phyloP scores from a whole-genome alignment of 1,139 yeast genomes.

The Yamadazyma friedrichii region DNA sequence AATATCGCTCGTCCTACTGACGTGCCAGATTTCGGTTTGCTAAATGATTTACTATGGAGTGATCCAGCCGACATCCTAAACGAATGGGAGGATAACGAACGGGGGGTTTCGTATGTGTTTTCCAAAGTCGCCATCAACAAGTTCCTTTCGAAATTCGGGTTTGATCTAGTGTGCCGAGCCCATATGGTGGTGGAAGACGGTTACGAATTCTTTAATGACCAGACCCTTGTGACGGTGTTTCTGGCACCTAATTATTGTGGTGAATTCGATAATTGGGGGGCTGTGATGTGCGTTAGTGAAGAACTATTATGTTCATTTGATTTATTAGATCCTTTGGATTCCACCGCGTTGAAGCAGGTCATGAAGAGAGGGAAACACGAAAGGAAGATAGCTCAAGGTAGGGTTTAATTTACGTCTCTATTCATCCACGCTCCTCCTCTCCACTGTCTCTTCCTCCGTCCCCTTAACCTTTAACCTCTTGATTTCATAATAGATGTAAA shows the following conservation, averaged over 20 bases:
- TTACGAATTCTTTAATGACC: conserved; percentile 92
- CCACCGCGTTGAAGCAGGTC: conserved; percentile 88
- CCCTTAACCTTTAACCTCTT: no score
- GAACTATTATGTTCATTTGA: conserved; percentile 91
- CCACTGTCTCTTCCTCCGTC: no score
- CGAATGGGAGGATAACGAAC: conserved; percentile 98
- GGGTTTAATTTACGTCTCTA: no score
- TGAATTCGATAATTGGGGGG: conserved; percentile 98
- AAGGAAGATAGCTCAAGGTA: conserved; percentile 53
- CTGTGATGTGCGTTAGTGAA: conserved; percentile 95
- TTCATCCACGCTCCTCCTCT: no score
- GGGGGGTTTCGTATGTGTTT: conserved; percentile 97
- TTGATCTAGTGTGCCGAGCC: conserved; percentile 93
- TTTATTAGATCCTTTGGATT: conserved; percentile 88
- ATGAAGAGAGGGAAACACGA: conserved; percentile 86
- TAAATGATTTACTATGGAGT: conserved; percentile 92
- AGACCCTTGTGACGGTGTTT: conserved; percentile 91
- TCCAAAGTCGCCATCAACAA: conserved; percentile 90
- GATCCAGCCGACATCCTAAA: conserved; percentile 94
- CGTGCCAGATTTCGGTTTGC: conserved; percentile 92
- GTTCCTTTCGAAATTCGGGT: conserved; percentile 81
- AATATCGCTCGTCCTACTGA: conserved; percentile 93
- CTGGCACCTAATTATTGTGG: conserved; percentile 98
- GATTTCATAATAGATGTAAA: no score
- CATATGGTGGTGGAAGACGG: conserved; percentile 99